Base-by-base conservation (phyloP, 1,284 basidiomycete genomes). In the Schizopora paradoxa region DNA sequence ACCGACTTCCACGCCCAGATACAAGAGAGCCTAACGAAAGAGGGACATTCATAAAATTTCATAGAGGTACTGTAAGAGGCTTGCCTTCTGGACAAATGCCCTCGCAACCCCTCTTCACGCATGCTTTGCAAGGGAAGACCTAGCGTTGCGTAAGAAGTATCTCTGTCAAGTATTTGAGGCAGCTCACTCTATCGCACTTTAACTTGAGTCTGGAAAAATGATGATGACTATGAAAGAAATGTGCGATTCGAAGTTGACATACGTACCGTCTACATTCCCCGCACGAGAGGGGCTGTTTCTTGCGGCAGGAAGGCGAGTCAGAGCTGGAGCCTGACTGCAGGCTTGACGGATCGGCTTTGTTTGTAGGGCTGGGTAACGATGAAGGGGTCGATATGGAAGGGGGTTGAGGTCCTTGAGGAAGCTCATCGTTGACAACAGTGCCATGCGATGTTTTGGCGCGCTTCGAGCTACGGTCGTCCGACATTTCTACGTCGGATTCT, bases 21-120 rank as follows among this genome's bases (percentile, higher is more conserved):
- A 43, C 34, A 14, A 51, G 38, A 8, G 41, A 46, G 14, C 49
- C 49, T 51, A 36, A 18, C 35, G 6, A 25, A 25, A 27, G 3
- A 11, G 19, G 16, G 25, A 31, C 34, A 7, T 11, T 28, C 28
- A 33, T 18, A n/a, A 31, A 10, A 7, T 10, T 22, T 29, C n/a
- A 4, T 7, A 38, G 14, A 10, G 1, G 7, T 11, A 8, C 6
- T 26, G 10, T n/a, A 37, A 18, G 19, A n/a, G 11, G 36, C 45
- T 16, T 13, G 47, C 49, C 49, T 42, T 51, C 41, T 14, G 49
- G 49, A 22, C 49, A 51, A 19, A 51, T 51, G 5, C 44, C 44
- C 11, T 32, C 44, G n/a, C 45, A 51, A 32, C 49, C 49, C 27
- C 49, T 26, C 25, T 47, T 51, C 11, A 51, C 33, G 23, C 49